Percentiles rank a stretch among this genome's conserved stretches.
Conservation (phyloP, 768 basidiomycete genomes). For the Tulasnella sp. region DNA sequence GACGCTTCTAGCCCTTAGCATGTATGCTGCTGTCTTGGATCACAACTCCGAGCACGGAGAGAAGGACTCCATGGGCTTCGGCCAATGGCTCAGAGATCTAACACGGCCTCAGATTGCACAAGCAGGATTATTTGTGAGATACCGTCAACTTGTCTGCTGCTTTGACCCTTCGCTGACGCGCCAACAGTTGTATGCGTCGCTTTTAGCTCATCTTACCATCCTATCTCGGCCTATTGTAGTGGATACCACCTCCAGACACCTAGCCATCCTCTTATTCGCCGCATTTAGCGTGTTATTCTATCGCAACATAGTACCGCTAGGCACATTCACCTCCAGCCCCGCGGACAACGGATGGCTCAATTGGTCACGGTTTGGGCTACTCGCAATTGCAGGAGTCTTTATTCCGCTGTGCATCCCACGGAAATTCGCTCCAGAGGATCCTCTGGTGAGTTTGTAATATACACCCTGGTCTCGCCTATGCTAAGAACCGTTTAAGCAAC, state of each 20-base stretch:
- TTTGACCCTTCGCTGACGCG: not conserved
- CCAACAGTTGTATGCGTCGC: conserved; percentile 36
- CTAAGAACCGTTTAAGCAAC: conserved; percentile 12
- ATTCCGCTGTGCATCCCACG: conserved; percentile 49
- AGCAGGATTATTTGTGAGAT: conserved; percentile 30
- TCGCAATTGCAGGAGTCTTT: conserved; percentile 36
- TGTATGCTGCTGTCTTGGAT: conserved; percentile 33
- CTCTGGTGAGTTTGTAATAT: conserved; percentile 30
- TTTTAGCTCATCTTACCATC: conserved; percentile 36
- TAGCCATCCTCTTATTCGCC: conserved; percentile 39
- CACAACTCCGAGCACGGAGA: conserved; percentile 25
- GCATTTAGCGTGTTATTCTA: conserved; percentile 38
- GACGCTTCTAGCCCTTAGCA: conserved; percentile 41
- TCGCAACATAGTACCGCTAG: conserved; percentile 42
- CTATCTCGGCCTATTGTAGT: conserved; percentile 32
- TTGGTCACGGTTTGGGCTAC: conserved; percentile 43
- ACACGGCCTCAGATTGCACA: conserved; percentile 27
- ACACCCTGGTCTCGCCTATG: too few species aligned
- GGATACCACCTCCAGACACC: conserved; percentile 34
- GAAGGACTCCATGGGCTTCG: conserved; percentile 4
- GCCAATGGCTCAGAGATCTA: conserved; percentile 22
- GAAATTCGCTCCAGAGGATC: conserved; percentile 47
- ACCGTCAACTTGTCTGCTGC: too few species aligned
- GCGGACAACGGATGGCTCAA: conserved; percentile 44
- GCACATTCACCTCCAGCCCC: conserved; percentile 42